Percentiles rank a stretch among this genome's conserved stretches.
These are phyloP conservation scores for Metarhizium robertsii DNA, from an alignment of 2,329 filamentous ascomycete genomes.

Conservation along the genomic window DNA sequence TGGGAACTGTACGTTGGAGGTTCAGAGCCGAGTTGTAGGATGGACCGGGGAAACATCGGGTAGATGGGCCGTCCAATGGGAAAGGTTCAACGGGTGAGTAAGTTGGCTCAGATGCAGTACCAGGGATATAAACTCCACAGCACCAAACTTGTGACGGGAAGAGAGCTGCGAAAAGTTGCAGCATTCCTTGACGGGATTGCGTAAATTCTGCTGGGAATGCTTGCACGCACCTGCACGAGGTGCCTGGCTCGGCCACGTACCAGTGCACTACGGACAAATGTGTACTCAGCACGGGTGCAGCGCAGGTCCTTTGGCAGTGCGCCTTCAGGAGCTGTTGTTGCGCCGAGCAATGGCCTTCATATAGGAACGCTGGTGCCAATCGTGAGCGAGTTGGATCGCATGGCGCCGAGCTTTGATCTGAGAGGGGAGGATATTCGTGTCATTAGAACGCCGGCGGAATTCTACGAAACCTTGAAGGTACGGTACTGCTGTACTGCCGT, in stretches of 20 bases:
- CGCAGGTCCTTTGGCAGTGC: constrained; percentile 31
- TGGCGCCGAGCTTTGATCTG: constrained; percentile 86
- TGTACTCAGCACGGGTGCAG: constrained; percentile 21
- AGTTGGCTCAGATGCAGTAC: background rate
- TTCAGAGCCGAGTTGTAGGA: constrained; percentile 1
- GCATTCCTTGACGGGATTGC: background rate
- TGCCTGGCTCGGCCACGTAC: constrained; percentile 18
- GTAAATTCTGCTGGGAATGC: constrained; percentile 13
- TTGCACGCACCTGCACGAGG: constrained; percentile 25
- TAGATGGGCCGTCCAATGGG: background rate
- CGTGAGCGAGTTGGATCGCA: constrained; percentile 67
- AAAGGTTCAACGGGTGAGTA: background rate
- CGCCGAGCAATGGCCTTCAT: constrained; percentile 14
- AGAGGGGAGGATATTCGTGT: constrained; percentile 72
- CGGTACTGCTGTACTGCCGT: background rate
- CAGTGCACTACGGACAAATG: constrained; percentile 3
- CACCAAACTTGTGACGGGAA: background rate
- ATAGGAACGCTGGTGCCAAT: constrained; percentile 42
- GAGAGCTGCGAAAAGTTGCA: background rate
- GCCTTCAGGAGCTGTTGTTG: constrained; percentile 19
- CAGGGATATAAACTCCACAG: background rate
- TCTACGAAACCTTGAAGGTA: constrained; percentile 87
- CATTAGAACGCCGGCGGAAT: constrained; percentile 71
- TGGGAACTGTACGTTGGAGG: constrained; percentile 6
- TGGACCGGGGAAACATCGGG: constrained; percentile 22